Conservation (phyloP, 1,139 yeast species). For the Candida dubliniensis region DNA sequence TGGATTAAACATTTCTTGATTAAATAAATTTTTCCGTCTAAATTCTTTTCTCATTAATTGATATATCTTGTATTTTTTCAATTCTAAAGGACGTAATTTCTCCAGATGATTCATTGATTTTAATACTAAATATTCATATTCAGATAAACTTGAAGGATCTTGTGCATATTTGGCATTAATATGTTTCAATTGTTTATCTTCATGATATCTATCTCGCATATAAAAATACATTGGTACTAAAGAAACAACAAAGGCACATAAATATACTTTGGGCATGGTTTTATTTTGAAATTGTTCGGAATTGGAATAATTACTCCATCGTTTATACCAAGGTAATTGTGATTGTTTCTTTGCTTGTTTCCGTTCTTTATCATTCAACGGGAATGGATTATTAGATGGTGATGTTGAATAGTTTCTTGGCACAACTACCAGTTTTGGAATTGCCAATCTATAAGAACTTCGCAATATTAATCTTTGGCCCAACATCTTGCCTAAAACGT, state of each 20-base stretch:
- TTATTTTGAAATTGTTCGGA: slow-evolving; percentile 36
- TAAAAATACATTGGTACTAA: slow-evolving; percentile 62
- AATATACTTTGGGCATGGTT: slow-evolving; percentile 48
- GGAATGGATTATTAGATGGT: slow-evolving; percentile 31
- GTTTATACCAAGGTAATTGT: slow-evolving; percentile 36
- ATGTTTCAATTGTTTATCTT: slow-evolving; percentile 59
- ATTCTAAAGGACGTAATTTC: slow-evolving; percentile 56
- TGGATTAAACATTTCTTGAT: slow-evolving; percentile 50
- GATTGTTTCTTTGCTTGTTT: slow-evolving; percentile 23
- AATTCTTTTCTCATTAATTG: slow-evolving; percentile 53
- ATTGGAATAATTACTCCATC: slow-evolving; percentile 41
- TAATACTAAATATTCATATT: slow-evolving; percentile 62
- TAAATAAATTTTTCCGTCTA: slow-evolving; percentile 47
- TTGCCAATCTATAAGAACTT: neutral
- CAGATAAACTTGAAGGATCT: slow-evolving; percentile 46
- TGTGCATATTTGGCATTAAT: slow-evolving; percentile 43
- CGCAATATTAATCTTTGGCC: neutral
- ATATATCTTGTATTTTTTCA: slow-evolving; percentile 52
- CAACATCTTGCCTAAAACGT: no score
- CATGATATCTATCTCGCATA: slow-evolving; percentile 64
- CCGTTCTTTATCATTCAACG: slow-evolving; percentile 26
- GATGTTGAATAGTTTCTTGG: neutral
- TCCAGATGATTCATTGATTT: slow-evolving; percentile 50
- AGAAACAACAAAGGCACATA: slow-evolving; percentile 57
- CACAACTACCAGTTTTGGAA: no score